Evolutionary conservation across 2,329 filamentous ascomycete genomes (phyloP).

Genomic region (Talaromyces sp.): DNA sequence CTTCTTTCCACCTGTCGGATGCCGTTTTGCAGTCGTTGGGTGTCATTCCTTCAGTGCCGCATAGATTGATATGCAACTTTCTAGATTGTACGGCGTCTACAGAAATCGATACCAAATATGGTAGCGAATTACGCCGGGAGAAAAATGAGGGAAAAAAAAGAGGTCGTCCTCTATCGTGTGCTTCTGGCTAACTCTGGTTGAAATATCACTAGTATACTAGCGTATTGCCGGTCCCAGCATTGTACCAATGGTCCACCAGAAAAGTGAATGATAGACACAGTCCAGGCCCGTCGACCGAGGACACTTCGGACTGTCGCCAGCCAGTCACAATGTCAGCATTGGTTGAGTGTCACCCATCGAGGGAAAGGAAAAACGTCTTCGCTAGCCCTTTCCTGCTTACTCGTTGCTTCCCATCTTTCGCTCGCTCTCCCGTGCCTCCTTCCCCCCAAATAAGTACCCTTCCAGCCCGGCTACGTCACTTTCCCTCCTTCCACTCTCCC

Average conservation of each 20-base stretch:
- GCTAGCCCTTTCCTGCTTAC: slow-evolving; percentile 10
- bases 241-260: not conserved
- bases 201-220: not conserved
- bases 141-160: no score
- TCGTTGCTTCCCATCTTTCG: slow-evolving; percentile 24
- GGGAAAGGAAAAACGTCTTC: not conserved
- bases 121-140: no score
- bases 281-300: slow-evolving; percentile 1
- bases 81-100: no score
- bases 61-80: no score
- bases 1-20: not conserved
- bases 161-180: not conserved
- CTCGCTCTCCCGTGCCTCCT: slow-evolving; percentile 4
- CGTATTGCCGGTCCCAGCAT: not conserved
- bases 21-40: not conserved
- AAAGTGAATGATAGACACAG: slow-evolving; percentile 3
- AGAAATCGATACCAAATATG: no score
- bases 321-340: not conserved
- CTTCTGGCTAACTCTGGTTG: not conserved
- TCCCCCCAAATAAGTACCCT: slow-evolving; percentile 19
- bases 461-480: slow-evolving; percentile 39
- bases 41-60: no score
- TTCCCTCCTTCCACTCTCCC: slow-evolving; percentile 26
- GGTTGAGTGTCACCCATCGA: slow-evolving; percentile 6
- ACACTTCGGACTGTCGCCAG: not conserved